Percentiles rank a stretch among this genome's conserved stretches.
phyloP scores from a whole-genome alignment of 2,329 filamentous ascomycete genomes.

The Fusarium staphyleae region DNA sequence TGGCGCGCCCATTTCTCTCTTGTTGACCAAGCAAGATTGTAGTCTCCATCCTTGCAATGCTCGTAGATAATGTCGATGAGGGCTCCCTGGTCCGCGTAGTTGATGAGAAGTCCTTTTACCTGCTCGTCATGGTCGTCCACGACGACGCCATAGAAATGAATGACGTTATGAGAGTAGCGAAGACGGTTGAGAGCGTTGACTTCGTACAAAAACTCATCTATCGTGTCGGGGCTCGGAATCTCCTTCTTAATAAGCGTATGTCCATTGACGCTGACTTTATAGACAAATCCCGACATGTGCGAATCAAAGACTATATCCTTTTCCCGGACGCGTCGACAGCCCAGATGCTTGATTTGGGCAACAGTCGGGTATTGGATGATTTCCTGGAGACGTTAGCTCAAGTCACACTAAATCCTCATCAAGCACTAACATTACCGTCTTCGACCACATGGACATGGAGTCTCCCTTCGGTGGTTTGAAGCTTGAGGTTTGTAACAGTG shows the following conservation, averaged over 20 bases:
- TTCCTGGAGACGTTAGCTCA: constrained; percentile 60
- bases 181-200: constrained; percentile 91
- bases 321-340: constrained; percentile 71
- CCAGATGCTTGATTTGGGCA: constrained; percentile 76
- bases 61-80: constrained; percentile 93
- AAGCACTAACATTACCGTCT: constrained; percentile 74
- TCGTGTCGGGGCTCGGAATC: constrained; percentile 91
- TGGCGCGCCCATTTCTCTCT: constrained; percentile 90
- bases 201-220: constrained; percentile 97
- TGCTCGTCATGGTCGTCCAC: constrained; percentile 84
- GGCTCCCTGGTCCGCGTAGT: constrained; percentile 84
- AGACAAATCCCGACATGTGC: constrained; percentile 96
- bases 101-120: constrained; percentile 90
- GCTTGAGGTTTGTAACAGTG: constrained; percentile 93
- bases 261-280: constrained; percentile 79
- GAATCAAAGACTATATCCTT: constrained; percentile 83
- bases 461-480: constrained; percentile 86
- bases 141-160: constrained; percentile 86
- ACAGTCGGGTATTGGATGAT: constrained; percentile 85
- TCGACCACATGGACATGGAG: constrained; percentile 98
- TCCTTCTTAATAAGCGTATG: constrained; percentile 92
- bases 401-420: not conserved
- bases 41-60: constrained; percentile 63
- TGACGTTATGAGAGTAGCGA: constrained; percentile 75
- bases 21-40: constrained; percentile 69